A percentile compares a stretch with the other conserved stretches of the same genome.
Conservation (phyloP, 1,139 yeast genomes). For the Trichomonascaceae sp. region DNA sequence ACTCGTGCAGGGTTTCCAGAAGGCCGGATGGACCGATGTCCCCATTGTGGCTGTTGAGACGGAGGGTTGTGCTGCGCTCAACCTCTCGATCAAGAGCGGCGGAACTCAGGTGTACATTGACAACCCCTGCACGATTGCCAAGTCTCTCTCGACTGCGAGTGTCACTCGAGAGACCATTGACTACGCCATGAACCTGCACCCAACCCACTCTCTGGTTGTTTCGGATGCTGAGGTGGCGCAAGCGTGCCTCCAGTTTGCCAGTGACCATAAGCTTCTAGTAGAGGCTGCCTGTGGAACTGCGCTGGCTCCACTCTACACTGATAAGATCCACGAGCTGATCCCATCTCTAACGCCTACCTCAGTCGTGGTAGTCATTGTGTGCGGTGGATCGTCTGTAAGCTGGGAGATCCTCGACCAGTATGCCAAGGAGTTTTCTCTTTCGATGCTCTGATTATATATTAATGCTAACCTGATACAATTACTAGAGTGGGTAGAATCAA, state of each 20-base stretch:
- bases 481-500: too few species aligned
- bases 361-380: conserved; percentile 21
- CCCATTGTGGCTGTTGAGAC: conserved; percentile 54
- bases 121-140: conserved; percentile 44
- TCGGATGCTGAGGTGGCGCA: conserved; percentile 44
- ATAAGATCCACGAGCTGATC: conserved; percentile 13
- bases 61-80: conserved; percentile 47
- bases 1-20: conserved; percentile 41
- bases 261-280: conserved; percentile 38
- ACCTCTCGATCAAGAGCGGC: conserved; percentile 33
- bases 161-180: conserved; percentile 38
- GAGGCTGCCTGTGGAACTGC: conserved; percentile 77
- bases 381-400: conserved; percentile 23
- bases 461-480: too few species aligned
- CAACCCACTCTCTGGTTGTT: conserved; percentile 36
- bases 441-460: conserved; percentile 1
- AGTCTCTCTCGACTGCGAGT: conserved; percentile 49
- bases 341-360: conserved; percentile 17
- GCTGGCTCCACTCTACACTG: conserved; percentile 36
- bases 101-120: conserved; percentile 27
- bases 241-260: conserved; percentile 39
- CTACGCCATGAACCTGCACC: conserved; percentile 26
- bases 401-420: conserved; percentile 19
- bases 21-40: conserved; percentile 29
- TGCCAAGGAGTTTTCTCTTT: conserved; percentile 14